phyloP scores from a whole-genome alignment of 345 rosid genomes.

The Moricandia moricandioides region DNA sequence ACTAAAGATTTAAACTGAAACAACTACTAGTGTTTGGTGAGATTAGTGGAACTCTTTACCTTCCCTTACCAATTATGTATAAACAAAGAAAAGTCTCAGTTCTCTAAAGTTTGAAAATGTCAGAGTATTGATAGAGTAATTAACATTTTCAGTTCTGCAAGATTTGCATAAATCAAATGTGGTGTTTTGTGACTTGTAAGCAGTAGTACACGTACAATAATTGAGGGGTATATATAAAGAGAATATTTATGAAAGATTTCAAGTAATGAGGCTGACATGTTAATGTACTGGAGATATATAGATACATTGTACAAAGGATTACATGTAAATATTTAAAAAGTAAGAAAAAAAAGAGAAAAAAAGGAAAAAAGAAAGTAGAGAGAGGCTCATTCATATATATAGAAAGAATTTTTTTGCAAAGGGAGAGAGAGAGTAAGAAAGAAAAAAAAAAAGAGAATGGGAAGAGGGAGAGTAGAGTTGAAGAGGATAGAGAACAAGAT shows the following conservation, averaged over 20 bases:
- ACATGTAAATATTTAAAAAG: not conserved
- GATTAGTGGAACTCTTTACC: not conserved
- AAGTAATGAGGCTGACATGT: constrained; percentile 27
- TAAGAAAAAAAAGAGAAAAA: not conserved
- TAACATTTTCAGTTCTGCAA: not conserved
- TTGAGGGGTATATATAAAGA: constrained; percentile 17
- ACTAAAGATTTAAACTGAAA: constrained; percentile 6
- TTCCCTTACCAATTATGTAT: constrained; percentile 18
- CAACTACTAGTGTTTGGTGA: not conserved
- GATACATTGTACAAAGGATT: constrained; percentile 22
- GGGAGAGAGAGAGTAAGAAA: not conserved
- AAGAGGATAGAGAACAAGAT: constrained; percentile 99
- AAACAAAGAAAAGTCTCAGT: constrained; percentile 5
- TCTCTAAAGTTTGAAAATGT: not conserved
- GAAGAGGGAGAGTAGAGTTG: constrained; percentile 97
- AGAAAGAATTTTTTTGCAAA: not conserved
- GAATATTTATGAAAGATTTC: constrained; percentile 2
- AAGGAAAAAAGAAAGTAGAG: not conserved
- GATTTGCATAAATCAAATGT: not conserved
- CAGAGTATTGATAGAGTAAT: constrained; percentile 6
- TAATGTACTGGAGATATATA: constrained; percentile 25
- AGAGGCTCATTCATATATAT: not conserved
- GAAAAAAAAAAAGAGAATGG: constrained; percentile 53
- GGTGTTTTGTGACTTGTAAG: not conserved
- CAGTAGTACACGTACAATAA: constrained; percentile 14